A percentile compares a stretch with the other conserved stretches of the same genome.
phyloP scores from a whole-genome alignment of 129 eudicot genomes.

The Saposhnikovia divaricata region DNA sequence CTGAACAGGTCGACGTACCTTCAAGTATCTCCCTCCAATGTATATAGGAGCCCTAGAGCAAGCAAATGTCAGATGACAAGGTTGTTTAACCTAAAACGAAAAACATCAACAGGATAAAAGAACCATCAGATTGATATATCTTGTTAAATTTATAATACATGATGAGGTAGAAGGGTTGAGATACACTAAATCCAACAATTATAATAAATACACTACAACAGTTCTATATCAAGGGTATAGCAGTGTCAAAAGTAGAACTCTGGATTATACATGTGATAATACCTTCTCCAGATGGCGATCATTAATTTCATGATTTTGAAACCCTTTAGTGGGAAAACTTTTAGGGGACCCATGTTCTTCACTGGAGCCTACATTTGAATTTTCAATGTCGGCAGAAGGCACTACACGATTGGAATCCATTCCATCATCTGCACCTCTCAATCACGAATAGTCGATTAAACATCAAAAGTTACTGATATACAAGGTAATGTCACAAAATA shows the following conservation, averaged over 20 bases:
- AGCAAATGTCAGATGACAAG: constrained; percentile 50
- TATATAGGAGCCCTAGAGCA: constrained; percentile 58
- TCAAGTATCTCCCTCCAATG: constrained; percentile 95
- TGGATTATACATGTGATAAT: constrained; percentile 15
- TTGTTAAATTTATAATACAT: background rate
- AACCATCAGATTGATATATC: background rate
- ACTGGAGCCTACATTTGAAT: constrained; percentile 12
- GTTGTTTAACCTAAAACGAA: constrained; percentile 46
- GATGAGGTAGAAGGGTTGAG: background rate
- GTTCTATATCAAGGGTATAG: constrained; percentile 6
- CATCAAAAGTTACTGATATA: background rate
- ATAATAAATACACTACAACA: constrained; percentile 1
- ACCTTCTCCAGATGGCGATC: constrained; percentile 48
- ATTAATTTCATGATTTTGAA: constrained; percentile 18
- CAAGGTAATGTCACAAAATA: background rate
- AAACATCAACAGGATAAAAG: constrained; percentile 1
- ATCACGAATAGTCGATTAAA: background rate
- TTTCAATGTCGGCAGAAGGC: constrained; percentile 15
- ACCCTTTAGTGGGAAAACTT: constrained; percentile 16
- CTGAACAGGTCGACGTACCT: constrained; percentile 37
- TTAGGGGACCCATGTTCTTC: constrained; percentile 29
- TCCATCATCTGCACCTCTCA: constrained; percentile 19
- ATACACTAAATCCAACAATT: constrained; percentile 6
- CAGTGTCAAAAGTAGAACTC: constrained; percentile 14
- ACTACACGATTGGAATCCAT: background rate